Percentiles rank a stretch among this genome's conserved stretches.
Conservation (phyloP, 305 asterid species). For the Fraxinus xanthoxyloides region DNA sequence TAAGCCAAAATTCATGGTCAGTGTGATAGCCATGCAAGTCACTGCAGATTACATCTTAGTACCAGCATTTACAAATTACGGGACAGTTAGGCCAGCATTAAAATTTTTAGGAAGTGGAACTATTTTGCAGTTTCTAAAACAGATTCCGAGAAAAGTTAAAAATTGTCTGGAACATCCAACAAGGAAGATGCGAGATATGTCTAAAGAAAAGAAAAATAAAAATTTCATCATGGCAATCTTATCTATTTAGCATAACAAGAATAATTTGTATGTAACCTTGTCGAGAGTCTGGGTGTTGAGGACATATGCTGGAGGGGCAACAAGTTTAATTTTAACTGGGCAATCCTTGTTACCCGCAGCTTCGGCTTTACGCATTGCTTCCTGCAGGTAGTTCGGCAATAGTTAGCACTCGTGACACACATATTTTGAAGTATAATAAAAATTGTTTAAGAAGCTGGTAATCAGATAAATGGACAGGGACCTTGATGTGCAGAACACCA, state of each 20-base stretch:
- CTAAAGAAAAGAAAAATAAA: neutral
- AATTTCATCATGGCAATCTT: neutral
- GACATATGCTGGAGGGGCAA: slow-evolving; percentile 96
- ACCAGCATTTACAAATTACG: neutral
- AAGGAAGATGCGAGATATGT: neutral
- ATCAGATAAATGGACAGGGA: slow-evolving; percentile 16
- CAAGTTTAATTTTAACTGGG: slow-evolving; percentile 93
- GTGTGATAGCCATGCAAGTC: too few relatives aligned
- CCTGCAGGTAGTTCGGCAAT: slow-evolving; percentile 45
- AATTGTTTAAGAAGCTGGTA: neutral
- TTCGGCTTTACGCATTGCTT: slow-evolving; percentile 98
- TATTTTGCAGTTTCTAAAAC: neutral
- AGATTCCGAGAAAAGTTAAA: neutral
- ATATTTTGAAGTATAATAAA: neutral
- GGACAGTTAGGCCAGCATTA: neutral
- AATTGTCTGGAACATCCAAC: neutral
- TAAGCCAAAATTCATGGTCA: too few relatives aligned
- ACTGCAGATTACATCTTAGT: neutral
- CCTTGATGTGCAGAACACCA: slow-evolving; percentile 95
- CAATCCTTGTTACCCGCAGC: slow-evolving; percentile 94
- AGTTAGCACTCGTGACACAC: slow-evolving; percentile 4
- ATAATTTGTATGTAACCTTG: slow-evolving; percentile 53
- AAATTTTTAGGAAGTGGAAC: neutral
- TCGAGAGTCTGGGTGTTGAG: slow-evolving; percentile 95
- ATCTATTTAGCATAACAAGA: slow-evolving; percentile 9